Evolutionary conservation across 2,329 filamentous ascomycete species (phyloP).

Genomic region (Waltergamsia citrina): DNA sequence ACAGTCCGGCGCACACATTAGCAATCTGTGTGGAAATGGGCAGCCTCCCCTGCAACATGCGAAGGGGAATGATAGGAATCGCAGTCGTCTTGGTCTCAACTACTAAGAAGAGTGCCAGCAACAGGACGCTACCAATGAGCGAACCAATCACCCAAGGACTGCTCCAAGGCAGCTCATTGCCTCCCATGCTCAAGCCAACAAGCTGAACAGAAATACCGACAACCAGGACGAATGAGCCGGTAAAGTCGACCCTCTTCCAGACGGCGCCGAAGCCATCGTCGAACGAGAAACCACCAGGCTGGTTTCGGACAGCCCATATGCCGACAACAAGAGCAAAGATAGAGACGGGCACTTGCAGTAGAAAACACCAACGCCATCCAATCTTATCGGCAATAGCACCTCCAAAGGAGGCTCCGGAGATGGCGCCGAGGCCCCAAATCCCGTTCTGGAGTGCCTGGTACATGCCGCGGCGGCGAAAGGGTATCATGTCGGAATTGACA

Average conservation of each 20-base stretch:
- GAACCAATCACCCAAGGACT: constrained; percentile 35
- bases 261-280: constrained; percentile 17
- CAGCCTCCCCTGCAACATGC: constrained; percentile 45
- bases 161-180: constrained; percentile 44
- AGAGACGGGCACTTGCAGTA: constrained; percentile 52
- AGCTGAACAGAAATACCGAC: constrained; percentile 48
- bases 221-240: constrained; percentile 47
- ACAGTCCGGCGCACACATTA: constrained; percentile 51
- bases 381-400: constrained; percentile 54
- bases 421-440: constrained; percentile 51
- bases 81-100: constrained; percentile 40
- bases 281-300: constrained; percentile 15
- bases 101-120: constrained; percentile 33
- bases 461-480: constrained; percentile 43
- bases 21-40: constrained; percentile 45
- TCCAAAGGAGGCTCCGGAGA: constrained; percentile 54
- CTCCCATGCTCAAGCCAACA: constrained; percentile 43
- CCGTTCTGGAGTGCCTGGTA: constrained; percentile 53
- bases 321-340: constrained; percentile 43
- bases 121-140: constrained; percentile 29
- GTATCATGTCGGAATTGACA: constrained; percentile 56
- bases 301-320: constrained; percentile 40
- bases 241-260: constrained; percentile 48
- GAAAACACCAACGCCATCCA: constrained; percentile 60
- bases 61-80: constrained; percentile 43